Evolutionary conservation across 2,329 filamentous ascomycete genomes (phyloP).

Genomic region (Penicillium paneum): DNA sequence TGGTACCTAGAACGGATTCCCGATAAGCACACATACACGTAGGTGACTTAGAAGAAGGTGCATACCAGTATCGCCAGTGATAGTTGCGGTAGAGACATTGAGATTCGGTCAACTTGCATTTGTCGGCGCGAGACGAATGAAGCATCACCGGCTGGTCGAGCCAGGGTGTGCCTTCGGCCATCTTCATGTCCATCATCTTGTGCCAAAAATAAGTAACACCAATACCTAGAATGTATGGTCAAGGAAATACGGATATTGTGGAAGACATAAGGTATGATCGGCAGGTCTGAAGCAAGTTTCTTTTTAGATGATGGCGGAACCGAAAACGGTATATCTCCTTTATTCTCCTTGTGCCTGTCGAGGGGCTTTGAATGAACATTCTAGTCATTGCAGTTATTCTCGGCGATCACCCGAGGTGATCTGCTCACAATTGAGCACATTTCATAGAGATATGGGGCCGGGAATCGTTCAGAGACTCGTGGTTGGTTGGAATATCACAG

Average conservation of each 20-base stretch:
- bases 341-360: neutral
- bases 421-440: conserved; percentile 31
- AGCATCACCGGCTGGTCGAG: conserved; percentile 33
- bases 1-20: conserved; percentile 44
- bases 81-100: conserved; percentile 30
- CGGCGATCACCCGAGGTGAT: conserved; percentile 12
- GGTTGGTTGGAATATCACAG: neutral
- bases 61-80: conserved; percentile 34
- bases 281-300: neutral
- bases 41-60: neutral
- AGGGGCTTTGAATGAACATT: neutral
- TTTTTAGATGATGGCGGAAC: conserved; percentile 2
- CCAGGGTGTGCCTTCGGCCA: conserved; percentile 26
- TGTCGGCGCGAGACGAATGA: conserved; percentile 30
- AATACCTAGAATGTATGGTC: neutral
- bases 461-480: neutral
- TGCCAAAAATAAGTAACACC: neutral
- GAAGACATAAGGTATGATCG: neutral
- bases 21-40: neutral
- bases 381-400: conserved; percentile 2
- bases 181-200: conserved; percentile 20
- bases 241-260: neutral
- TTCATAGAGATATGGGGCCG: conserved; percentile 7
- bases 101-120: conserved; percentile 28
- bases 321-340: conserved; percentile 12